Evolutionary conservation across 257 asterid genomes (phyloP).

Genomic region (Penstemon newberryi): DNA sequence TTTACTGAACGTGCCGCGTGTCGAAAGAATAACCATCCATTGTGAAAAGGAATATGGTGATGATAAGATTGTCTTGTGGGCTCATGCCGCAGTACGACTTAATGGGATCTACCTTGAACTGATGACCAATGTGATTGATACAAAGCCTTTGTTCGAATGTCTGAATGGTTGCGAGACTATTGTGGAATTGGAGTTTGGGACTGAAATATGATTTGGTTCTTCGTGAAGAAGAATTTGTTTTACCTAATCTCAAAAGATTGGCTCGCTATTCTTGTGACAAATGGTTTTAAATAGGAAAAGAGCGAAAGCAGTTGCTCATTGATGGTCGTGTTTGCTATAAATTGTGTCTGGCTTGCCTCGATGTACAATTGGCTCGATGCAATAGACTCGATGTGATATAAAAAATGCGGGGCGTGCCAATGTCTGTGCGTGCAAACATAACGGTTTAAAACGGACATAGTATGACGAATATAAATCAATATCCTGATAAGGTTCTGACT

Average conservation of each 20-base stretch:
- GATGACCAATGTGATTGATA: background rate
- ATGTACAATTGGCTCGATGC: no score
- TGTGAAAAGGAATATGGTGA: background rate
- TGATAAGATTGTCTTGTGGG: background rate
- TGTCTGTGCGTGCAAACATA: no score
- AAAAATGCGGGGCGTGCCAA: no score
- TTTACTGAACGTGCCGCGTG: background rate
- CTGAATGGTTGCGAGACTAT: background rate
- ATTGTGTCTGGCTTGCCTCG: no score
- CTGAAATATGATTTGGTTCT: background rate
- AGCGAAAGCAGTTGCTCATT: no score
- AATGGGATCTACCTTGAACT: background rate
- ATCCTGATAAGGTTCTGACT: no score
- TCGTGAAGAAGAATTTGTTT: background rate
- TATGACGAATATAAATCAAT: no score
- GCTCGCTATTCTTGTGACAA: background rate
- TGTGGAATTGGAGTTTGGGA: background rate
- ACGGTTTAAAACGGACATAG: no score
- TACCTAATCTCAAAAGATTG: constrained; percentile 11
- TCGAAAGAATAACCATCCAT: background rate
- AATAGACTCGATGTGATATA: no score
- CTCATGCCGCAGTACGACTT: background rate
- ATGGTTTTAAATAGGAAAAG: no score
- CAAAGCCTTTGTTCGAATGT: background rate
- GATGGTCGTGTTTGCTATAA: no score